Percentiles rank a stretch among this genome's conserved stretches.
Conservation (phyloP, 371 early-diverging fungal genomes). For the Haplosporangium sp. region DNA sequence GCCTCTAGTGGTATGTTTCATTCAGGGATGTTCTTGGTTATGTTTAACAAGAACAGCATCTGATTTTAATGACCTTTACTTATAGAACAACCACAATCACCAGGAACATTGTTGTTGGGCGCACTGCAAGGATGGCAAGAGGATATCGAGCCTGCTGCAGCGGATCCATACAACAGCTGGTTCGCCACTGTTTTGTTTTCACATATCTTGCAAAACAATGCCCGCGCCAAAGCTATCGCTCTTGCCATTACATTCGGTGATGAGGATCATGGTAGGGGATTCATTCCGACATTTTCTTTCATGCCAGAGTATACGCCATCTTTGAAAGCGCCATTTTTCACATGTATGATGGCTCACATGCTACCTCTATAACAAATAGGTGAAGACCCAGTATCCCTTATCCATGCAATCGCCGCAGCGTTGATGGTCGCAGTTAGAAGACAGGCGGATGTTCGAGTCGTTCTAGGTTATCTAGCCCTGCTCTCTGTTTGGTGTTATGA, state of each 20-base stretch:
- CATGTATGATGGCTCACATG: not conserved
- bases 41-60: too few relatives aligned
- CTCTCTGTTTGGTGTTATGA: slow-evolving; percentile 87
- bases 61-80: not conserved
- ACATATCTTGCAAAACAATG: slow-evolving; percentile 79
- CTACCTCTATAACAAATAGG: slow-evolving; percentile 24
- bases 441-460: slow-evolving; percentile 73
- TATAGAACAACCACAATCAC: slow-evolving; percentile 81
- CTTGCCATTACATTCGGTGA: slow-evolving; percentile 81
- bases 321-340: too few relatives aligned
- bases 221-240: slow-evolving; percentile 79
- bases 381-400: slow-evolving; percentile 67
- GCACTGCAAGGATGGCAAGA: slow-evolving; percentile 82
- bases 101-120: slow-evolving; percentile 85
- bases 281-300: not conserved
- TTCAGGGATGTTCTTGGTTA: not conserved
- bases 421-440: slow-evolving; percentile 68
- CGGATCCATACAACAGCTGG: slow-evolving; percentile 90
- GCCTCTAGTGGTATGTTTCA: slow-evolving; percentile 48
- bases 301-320: not conserved
- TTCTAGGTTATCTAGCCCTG: slow-evolving; percentile 77
- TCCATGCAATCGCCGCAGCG: slow-evolving; percentile 70
- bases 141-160: slow-evolving; percentile 50
- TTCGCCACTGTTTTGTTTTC: slow-evolving; percentile 87
- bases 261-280: slow-evolving; percentile 62